Evolutionary conservation across 2,329 filamentous ascomycete species (phyloP).

Genomic region (Alternaria consortialis): DNA sequence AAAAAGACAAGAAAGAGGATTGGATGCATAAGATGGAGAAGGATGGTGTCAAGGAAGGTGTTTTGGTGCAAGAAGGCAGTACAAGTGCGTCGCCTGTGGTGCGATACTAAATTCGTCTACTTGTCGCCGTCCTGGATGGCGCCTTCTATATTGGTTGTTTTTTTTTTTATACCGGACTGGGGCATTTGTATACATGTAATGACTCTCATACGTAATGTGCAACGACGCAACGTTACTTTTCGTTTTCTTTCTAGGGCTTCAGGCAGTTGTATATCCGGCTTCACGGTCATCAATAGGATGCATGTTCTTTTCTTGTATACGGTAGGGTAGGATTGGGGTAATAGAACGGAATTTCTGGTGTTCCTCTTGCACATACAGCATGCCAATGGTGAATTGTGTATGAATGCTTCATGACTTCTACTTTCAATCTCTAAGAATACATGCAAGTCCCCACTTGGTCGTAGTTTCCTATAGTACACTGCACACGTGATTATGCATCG

Average conservation of each 20-base stretch:
- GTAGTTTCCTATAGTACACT: background rate
- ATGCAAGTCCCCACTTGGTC: background rate
- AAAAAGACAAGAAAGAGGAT: conserved; percentile 50
- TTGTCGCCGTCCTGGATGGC: background rate
- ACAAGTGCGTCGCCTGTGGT: conserved; percentile 42
- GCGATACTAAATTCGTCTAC: conserved; percentile 36
- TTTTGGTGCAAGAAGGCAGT: conserved; percentile 45
- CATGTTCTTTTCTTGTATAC: background rate
- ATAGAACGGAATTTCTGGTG: background rate
- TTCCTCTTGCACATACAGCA: background rate
- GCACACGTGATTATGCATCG: background rate
- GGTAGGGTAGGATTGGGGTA: background rate
- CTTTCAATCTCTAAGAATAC: background rate
- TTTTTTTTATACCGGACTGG: background rate
- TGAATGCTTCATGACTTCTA: no score
- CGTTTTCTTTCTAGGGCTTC: background rate
- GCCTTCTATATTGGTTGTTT: background rate
- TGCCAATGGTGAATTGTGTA: background rate
- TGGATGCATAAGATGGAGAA: conserved; percentile 56
- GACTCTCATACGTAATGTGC: conserved; percentile 31
- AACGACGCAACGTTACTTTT: conserved; percentile 10
- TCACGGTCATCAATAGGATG: background rate
- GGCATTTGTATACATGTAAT: conserved; percentile 10
- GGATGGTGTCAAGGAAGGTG: conserved; percentile 52
- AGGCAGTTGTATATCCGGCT: conserved; percentile 6